phyloP scores from a whole-genome alignment of 169 alveolate species.

The Plasmodium inui region DNA sequence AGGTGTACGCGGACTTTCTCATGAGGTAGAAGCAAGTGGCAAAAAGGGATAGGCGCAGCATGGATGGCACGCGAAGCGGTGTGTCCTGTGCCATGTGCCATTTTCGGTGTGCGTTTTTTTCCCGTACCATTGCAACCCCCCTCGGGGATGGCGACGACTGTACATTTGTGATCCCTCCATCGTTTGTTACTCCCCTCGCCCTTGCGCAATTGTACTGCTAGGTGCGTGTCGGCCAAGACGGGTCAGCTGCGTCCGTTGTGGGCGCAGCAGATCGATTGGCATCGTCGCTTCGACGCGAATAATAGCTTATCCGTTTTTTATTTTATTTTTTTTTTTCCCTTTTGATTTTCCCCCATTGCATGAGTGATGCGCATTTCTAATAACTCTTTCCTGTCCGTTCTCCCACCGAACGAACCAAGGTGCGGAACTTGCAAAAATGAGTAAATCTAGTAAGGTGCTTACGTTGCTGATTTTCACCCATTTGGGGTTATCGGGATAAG shows the following conservation, averaged over 20 bases:
- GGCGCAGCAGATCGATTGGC: not conserved
- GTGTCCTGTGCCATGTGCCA: too few relatives aligned
- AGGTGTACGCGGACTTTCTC: conserved; percentile 32
- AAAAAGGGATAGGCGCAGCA: not conserved
- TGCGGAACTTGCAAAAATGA: not conserved
- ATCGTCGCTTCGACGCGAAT: not conserved
- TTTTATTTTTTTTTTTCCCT: not conserved
- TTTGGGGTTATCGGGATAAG: not conserved
- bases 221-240: not conserved
- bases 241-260: not conserved
- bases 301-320: not conserved
- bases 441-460: not conserved
- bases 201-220: not conserved
- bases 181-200: not conserved
- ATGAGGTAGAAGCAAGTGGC: not conserved
- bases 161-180: not conserved
- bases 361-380: not conserved
- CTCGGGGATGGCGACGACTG: not conserved
- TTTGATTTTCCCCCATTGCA: not conserved
- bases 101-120: not conserved
- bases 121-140: not conserved
- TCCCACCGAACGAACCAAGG: not conserved
- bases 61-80: too few relatives aligned
- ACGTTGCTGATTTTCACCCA: not conserved
- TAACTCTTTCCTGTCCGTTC: not conserved